Evolutionary conservation across 176 grass and related monocot genomes (phyloP), one percentile per base, ranked within the genome.

Genomic region (Paspalum vaginatum): DNA sequence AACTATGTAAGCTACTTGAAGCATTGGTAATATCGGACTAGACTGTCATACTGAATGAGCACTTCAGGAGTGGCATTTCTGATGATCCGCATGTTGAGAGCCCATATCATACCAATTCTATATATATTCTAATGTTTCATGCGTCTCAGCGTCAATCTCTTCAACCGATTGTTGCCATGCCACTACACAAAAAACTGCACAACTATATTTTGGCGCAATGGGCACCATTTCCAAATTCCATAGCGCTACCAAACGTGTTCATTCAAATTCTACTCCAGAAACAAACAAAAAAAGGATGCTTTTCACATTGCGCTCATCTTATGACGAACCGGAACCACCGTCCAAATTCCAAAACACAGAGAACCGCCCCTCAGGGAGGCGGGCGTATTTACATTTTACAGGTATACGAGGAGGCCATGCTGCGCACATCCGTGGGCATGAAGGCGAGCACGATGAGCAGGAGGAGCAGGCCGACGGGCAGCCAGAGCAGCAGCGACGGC

Each of bases 391-490:
- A 15, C 24, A 41, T 89, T 74, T 89, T 88, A 97, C 91, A 86
- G 12, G 81, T 79, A 90, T 79, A 90, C 1, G 84, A 84, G 15
- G 94, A 86, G 4, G 94, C 77, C 80, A 90, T 87, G 68, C 43
- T 89, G 71, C 79, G 47, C 20, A 84, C 71, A 78, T 91, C 89
- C 0, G 85, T 88, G 3, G 84, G 89, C 85, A 88, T 92, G 76
- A 97, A 92, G 54, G 94, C 89, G 24, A 94, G 15, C 10, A 77
- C 67, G 15, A 97, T 0, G 14, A 97, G 75, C 82, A 97, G n/a
- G 61, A 88, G 5, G 41, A 97, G 87, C 42, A 97, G 48, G 70
- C 87, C 84, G 48, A 92, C 65, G 0, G 91, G 94, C 47, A 94
- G 63, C 47, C 93, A 69, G 1, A 97, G 54, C 53, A 97, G 85